Evolutionary conservation across 805 yeast species (phyloP), one percentile per base, ranked within the genome.

Genomic region (Wickerhamiella allomyrinae): DNA sequence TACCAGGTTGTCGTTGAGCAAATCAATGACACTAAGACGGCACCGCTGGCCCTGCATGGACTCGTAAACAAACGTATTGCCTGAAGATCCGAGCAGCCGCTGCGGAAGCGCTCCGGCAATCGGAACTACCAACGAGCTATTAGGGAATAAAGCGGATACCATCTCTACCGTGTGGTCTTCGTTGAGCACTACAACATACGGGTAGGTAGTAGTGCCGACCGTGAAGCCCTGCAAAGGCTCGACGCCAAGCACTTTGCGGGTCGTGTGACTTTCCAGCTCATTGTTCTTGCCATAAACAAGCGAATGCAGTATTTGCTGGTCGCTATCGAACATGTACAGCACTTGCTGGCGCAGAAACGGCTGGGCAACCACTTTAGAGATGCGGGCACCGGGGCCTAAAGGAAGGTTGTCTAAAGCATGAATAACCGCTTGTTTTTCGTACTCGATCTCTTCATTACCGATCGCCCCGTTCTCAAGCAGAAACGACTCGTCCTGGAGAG

Each of bases 381-480:
- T 21, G 10, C 14, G 13, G 3, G 23, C 31, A 7, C 27, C 29
- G 2, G 2, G 14, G 11, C 13, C 20, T 8, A 40, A 21, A 9
- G 31, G 7, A 5, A 43, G 24, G 2, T 37, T 13, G 31, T 37
- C 22, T 10, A 44, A 3, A 2, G 20, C 20, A 3, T 38, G 19
- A 8, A 44, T 22, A 2, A 44, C 37, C 2, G 37, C 47, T 22
- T 44, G 44, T 19, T 44, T 44, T 29, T 41, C 37, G 8, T 41
- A 29, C 19, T 29, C 29, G 11, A 42, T 17, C 5, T 42, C 45
- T 10, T 27, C 29, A 6, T 37, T 9, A 2, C 17, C 25, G 8
- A 34, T 17, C 9, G 9, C 33, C 14, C n/a, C 20, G 33, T 13
- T 21, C 6, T 29, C 41, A 10, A 38, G 37, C 10, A 41, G 36